Evolutionary conservation across 768 basidiomycete genomes (phyloP).

Genomic region (Hericium erinaceus): DNA sequence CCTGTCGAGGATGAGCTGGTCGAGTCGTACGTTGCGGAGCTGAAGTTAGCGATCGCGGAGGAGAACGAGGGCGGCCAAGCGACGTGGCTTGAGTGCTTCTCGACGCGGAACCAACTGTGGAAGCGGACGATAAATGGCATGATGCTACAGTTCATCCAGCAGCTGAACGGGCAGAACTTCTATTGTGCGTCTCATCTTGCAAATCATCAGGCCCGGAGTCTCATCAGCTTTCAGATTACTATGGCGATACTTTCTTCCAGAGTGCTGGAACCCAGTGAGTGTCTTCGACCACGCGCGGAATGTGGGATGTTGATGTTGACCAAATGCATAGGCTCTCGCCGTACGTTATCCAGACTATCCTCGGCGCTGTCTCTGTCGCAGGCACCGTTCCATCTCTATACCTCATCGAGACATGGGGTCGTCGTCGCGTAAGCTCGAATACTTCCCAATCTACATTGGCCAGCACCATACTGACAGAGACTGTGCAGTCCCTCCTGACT

Average conservation of each 20-base stretch:
- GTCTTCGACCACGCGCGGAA: background rate
- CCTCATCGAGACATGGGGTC: slow-evolving; percentile 69
- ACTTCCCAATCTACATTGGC: background rate
- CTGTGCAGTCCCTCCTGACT: slow-evolving; percentile 47
- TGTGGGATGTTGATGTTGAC: background rate
- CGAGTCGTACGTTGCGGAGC: slow-evolving; percentile 50
- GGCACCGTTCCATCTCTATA: slow-evolving; percentile 64
- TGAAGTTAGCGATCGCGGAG: slow-evolving; percentile 52
- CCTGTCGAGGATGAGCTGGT: slow-evolving; percentile 49
- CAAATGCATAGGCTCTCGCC: slow-evolving; percentile 38
- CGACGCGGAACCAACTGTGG: slow-evolving; percentile 55
- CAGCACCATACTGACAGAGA: background rate
- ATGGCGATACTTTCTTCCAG: slow-evolving; percentile 75
- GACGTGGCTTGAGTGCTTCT: slow-evolving; percentile 74
- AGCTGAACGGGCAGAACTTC: slow-evolving; percentile 75
- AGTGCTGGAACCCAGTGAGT: slow-evolving; percentile 55
- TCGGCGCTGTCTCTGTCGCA: slow-evolving; percentile 66
- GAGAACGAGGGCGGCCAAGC: slow-evolving; percentile 80
- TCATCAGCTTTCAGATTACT: slow-evolving; percentile 45
- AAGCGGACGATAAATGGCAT: slow-evolving; percentile 72
- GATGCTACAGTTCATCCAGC: slow-evolving; percentile 77
- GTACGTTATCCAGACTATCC: slow-evolving; percentile 66
- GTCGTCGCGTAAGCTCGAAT: slow-evolving; percentile 41
- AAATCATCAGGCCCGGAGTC: background rate
- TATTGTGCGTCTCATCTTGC: slow-evolving; percentile 41